Base-by-base conservation (phyloP, 768 basidiomycete species). In the Favolaschia claudopus region DNA sequence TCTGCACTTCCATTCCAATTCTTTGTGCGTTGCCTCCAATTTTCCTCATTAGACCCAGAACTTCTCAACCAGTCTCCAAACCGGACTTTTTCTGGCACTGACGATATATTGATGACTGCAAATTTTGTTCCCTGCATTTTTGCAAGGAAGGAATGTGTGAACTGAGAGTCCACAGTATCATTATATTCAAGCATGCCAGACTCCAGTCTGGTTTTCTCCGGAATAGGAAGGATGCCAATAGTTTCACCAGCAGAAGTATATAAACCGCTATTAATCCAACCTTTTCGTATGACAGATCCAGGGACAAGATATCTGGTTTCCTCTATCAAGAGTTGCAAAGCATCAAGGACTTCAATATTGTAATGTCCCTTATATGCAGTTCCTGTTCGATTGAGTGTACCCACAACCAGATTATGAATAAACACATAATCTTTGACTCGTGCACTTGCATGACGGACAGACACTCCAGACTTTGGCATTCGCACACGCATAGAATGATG, bases 391-490 rank as follows among this genome's bases (percentile, higher is more conserved):
- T 49, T 49, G n/a, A 49, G 33, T 33, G 29, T 49, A 7, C 47
- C 47, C 7, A 49, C 47, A 32, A 22, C 20, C 9, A 49, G 47
- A 34, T 49, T 49, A 34, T 49, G 47, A 15, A 49, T 49, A 22
- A 49, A 49, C 7, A 49, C 47, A 49, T 49, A 49, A 34, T 49
- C 47, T 49, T 17, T 29, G 24, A 49, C 32, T 8, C 47, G 47
- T n/a, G 25, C 24, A 12, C 29, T 31, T 33, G 47, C 47, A 49
- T 49, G 47, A 13, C 31, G 7, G 9, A 49, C 22, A 12, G 47
- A 49, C 9, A 24, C 32, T 8, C 47, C 47, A 33, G 47, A 49
- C 22, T 49, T 49, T 6, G 47, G 47, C 47, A 49, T 49, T n/a
- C 47, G 47, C 9, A 7, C 27, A 8, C 47, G 13, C 7, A 49